Base-by-base conservation (phyloP, 805 yeast species). In the Yamadazyma endophytica region DNA sequence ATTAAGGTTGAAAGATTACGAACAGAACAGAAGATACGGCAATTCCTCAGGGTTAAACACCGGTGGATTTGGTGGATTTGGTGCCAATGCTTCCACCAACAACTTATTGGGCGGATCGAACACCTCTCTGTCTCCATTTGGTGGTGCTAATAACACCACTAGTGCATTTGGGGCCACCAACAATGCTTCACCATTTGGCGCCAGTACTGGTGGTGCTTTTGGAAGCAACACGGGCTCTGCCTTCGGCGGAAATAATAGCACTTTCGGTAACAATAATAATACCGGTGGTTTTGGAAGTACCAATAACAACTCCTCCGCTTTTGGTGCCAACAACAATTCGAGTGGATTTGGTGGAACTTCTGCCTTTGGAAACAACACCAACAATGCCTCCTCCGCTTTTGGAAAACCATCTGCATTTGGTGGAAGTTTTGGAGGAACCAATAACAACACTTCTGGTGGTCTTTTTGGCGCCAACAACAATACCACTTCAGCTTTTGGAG, bases 1-100 rank as follows among this genome's bases (percentile, higher is more conserved):
- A 54, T 73, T 92, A 56, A 75, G 99, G 52, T 64, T 73, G 45
- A 90, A 82, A 55, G 99, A 92, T 60, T 92, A 92, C 54, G 76
- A 77, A 46, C 83, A 78, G 42, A 76, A 75, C 33, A 70, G 92
- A 50, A 70, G 76, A 38, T 76, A 42, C 40, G 89, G 85, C 11
- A 75, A 64, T 39, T 36, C 52, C 3, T 29, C 52, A 2, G 49
- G 46, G 3, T 14, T 20, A 9, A 46, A 50, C 6, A 58, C 66
- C 41, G 40, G 48, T 25, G 57, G 55, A 11, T 45, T 58, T 26
- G 41, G 54, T 23, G 65, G 60, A 5, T 57, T 56, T 48, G 71
- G 71, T 13, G 37, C 32, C 28, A 49, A 42, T 38, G 39, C 41
- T 43, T 16, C 45, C 54, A 18, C 31, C n/a, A 32, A 28, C n/a